Conservation (phyloP, 1,284 basidiomycete genomes). For the Takashimella koratensis region DNA sequence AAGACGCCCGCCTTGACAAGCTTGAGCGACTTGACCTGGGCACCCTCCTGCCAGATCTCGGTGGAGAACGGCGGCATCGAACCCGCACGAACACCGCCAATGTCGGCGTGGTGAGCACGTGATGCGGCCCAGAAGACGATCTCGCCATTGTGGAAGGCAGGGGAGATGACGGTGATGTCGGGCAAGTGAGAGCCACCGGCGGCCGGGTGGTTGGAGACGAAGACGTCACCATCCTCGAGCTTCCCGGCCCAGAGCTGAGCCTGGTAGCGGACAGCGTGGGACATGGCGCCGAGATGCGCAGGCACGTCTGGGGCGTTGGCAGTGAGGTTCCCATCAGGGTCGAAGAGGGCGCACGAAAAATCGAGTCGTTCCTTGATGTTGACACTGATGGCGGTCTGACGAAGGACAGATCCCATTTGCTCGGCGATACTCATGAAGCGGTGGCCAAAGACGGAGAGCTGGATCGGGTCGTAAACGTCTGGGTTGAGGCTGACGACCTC, state of each 20-base stretch:
- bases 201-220: conserved; percentile 53
- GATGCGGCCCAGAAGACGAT: conserved; percentile 45
- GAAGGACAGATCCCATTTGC: conserved; percentile 53
- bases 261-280: conserved; percentile 38
- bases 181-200: conserved; percentile 54
- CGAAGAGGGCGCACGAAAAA: conserved; percentile 51
- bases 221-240: conserved; percentile 48
- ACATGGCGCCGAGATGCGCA: conserved; percentile 41
- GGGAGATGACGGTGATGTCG: conserved; percentile 50
- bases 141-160: conserved; percentile 35
- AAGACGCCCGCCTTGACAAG: conserved; percentile 41
- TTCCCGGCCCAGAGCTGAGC: conserved; percentile 28
- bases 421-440: conserved; percentile 53
- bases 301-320: conserved; percentile 53
- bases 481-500: conserved; percentile 16
- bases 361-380: conserved; percentile 45
- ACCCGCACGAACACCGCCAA: conserved; percentile 46
- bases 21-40: conserved; percentile 55
- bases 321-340: conserved; percentile 50
- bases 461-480: conserved; percentile 50
- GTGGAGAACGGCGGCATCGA: conserved; percentile 53
- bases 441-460: conserved; percentile 55
- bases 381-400: conserved; percentile 51
- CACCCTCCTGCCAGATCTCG: conserved; percentile 51
- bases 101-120: conserved; percentile 51